These are phyloP conservation scores for Fraxinus sp. DNA, from an alignment of 305 asterid species.

Conservation along the genomic window DNA sequence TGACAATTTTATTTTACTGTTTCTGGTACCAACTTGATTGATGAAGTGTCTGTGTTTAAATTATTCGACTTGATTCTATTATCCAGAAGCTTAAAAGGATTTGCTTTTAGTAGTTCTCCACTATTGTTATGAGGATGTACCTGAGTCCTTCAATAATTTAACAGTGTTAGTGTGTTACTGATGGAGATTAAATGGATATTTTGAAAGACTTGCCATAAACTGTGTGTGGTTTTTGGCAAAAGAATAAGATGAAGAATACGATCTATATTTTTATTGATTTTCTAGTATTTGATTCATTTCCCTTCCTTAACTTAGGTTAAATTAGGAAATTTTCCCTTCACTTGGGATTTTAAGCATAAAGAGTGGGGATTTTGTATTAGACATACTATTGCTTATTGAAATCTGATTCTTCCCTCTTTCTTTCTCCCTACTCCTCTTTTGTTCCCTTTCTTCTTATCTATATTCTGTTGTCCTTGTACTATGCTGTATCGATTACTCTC, in stretches of 20 bases:
- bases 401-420: neutral
- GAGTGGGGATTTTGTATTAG: neutral
- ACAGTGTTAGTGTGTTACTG: conserved; percentile 2
- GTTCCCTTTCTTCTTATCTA: neutral
- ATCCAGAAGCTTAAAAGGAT: neutral
- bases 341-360: neutral
- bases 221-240: neutral
- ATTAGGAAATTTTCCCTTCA: neutral
- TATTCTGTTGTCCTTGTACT: neutral
- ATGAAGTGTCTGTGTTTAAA: conserved; percentile 5
- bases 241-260: neutral
- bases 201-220: neutral
- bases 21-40: neutral
- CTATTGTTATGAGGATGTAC: conserved; percentile 6
- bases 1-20: neutral
- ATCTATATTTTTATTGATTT: neutral
- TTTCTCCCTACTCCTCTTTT: neutral
- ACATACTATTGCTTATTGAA: neutral
- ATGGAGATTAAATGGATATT: neutral
- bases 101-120: conserved; percentile 9
- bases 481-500: neutral
- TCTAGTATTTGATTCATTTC: neutral
- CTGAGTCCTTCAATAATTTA: conserved; percentile 10
- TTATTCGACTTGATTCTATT: conserved; percentile 5
- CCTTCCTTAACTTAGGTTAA: neutral